These are phyloP conservation scores for Penstemon davidsonii DNA, from an alignment of 257 asterid genomes.

Conservation along the genomic window DNA sequence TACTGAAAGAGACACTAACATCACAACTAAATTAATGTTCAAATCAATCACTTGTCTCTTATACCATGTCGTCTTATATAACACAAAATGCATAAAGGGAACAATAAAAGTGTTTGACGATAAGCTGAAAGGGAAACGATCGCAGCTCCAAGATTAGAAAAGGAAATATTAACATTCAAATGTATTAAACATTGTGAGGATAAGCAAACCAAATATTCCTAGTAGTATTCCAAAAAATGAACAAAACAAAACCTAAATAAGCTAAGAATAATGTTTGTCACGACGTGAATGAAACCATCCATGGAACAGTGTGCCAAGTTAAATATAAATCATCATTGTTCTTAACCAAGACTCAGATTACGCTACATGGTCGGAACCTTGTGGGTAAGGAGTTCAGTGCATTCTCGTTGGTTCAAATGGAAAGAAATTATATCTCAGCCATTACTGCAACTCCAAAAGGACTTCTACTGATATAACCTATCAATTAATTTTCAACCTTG, in stretches of 20 bases:
- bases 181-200: background rate
- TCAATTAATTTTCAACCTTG: background rate
- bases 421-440: background rate
- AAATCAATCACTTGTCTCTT: background rate
- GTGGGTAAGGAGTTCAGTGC: too few relatives aligned
- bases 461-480: background rate
- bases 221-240: background rate
- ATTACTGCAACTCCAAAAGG: background rate
- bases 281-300: background rate
- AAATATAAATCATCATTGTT: too few relatives aligned
- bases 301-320: too few relatives aligned
- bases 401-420: background rate
- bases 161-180: background rate
- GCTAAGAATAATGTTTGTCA: too few relatives aligned
- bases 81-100: background rate
- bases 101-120: too few relatives aligned
- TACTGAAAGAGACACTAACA: slow-evolving; percentile 10
- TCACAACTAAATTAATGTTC: background rate
- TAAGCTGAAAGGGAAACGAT: background rate
- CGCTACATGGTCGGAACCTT: too few relatives aligned
- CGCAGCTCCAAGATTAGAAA: background rate
- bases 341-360: too few relatives aligned
- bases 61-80: background rate
- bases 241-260: too few relatives aligned
- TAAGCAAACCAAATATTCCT: background rate